Conservation (phyloP, 164 flowering plant genomes). For the Dillenia turbinata region DNA sequence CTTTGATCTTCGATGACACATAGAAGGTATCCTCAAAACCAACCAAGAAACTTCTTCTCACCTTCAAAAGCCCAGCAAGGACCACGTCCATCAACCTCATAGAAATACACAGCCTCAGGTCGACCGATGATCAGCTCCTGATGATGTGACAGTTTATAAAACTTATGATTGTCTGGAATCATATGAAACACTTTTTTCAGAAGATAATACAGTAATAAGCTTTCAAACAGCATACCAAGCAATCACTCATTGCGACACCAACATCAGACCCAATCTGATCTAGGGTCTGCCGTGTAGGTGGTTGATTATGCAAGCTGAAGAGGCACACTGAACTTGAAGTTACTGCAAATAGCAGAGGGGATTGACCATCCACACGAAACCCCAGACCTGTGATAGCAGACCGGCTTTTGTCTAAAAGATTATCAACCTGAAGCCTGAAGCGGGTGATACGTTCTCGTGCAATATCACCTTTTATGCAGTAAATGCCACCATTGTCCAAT, state of each 20-base stretch:
- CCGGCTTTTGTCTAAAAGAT: conserved; percentile 33
- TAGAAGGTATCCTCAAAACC: conserved; percentile 97
- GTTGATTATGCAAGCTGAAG: conserved; percentile 75
- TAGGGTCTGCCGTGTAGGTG: conserved; percentile 65
- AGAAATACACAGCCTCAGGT: conserved; percentile 95
- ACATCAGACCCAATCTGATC: conserved; percentile 78
- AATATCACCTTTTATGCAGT: conserved; percentile 97
- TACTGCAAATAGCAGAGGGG: conserved; percentile 79
- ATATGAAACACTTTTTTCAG: not conserved
- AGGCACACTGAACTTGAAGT: conserved; percentile 79
- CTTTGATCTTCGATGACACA: conserved; percentile 87
- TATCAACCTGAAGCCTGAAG: conserved; percentile 79
- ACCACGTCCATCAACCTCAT: conserved; percentile 98
- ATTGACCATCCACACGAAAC: conserved; percentile 79
- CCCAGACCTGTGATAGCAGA: conserved; percentile 80
- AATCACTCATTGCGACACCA: conserved; percentile 89
- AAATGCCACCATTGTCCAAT: conserved; percentile 76
- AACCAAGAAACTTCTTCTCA: conserved; percentile 87
- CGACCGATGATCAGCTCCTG: conserved; percentile 93
- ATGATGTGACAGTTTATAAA: conserved; percentile 11
- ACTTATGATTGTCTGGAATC: conserved; percentile 3
- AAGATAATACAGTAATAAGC: not conserved
- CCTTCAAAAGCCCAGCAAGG: conserved; percentile 99
- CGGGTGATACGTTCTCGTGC: conserved; percentile 92
- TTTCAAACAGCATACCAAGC: conserved; percentile 46